Conservation (phyloP, 1,284 basidiomycete species). For the Leccinum pachyderme region DNA sequence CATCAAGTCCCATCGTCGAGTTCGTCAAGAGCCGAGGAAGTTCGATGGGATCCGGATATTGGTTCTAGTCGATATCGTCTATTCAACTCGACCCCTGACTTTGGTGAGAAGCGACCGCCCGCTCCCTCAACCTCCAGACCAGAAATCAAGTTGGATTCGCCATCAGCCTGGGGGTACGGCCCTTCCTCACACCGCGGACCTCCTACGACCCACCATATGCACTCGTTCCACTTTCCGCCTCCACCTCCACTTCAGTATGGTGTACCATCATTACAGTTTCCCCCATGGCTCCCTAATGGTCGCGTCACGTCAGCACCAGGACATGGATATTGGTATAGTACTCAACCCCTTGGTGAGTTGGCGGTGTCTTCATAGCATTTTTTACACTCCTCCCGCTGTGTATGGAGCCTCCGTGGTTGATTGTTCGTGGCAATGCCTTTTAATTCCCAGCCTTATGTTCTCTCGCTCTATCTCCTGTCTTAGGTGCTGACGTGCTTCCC, state of each 20-base stretch:
- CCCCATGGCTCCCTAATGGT: slow-evolving; percentile 20
- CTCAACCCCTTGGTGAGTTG: slow-evolving; percentile 22
- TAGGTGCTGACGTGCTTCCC: slow-evolving; percentile 13
- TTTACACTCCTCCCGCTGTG: background rate
- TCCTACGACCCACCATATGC: slow-evolving; percentile 2
- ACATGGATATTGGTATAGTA: slow-evolving; percentile 26
- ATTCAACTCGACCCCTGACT: background rate
- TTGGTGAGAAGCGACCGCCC: background rate
- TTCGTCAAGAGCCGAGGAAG: background rate
- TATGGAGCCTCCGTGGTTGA: background rate
- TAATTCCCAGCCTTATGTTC: background rate
- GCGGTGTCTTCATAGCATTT: slow-evolving; percentile 3
- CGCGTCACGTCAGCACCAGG: slow-evolving; percentile 14
- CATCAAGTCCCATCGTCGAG: background rate
- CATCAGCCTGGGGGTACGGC: slow-evolving; percentile 12
- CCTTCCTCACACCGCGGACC: slow-evolving; percentile 9
- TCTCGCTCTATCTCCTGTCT: slow-evolving; percentile 2
- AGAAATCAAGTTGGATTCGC: slow-evolving; percentile 13
- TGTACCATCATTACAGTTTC: slow-evolving; percentile 12
- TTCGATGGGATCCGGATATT: slow-evolving; percentile 18
- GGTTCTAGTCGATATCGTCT: background rate
- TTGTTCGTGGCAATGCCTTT: slow-evolving; percentile 5
- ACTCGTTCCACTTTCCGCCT: slow-evolving; percentile 17
- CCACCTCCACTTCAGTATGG: slow-evolving; percentile 16
- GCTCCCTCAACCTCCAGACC: slow-evolving; percentile 3